Base-by-base conservation (phyloP, 1,284 basidiomycete species). In the Ganoderma meredithae region DNA sequence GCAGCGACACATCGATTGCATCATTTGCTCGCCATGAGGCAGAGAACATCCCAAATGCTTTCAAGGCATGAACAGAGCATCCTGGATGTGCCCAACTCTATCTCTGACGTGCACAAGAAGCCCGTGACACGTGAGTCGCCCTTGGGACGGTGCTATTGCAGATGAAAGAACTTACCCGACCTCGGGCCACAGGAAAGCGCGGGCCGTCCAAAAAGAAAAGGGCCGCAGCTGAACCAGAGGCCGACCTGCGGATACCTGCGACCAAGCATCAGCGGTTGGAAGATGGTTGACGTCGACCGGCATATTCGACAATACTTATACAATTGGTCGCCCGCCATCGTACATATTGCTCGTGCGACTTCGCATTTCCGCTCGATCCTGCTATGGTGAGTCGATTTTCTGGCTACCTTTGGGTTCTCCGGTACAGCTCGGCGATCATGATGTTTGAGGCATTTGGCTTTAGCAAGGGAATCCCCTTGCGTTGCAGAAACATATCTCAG, bases 391-490 rank as follows among this genome's bases (percentile, higher is more conserved):
- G 66, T 68, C 6, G 17, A 25, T 49, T 6, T 63, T 22, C 67
- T 61, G n/a, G 10, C 25, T 22, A 15, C 52, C 15, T 13, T 17
- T 8, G 13, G 52, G 17, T 55, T 6, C 52, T 55, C 27, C 12
- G 13, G 33, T 27, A 13, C 7, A 13, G 52, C 31, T 55, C 31
- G 15, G 52, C 31, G 5, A 72, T 78, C 71, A 89, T 90, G 92
- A 93, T 93, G 91, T 90, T 92, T 92, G 92, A 93, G 92, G 92
- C 91, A 93, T 93, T 93, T 93, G 91, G 92, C 92, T 93, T 93
- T 92, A 93, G 90, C 85, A 82, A 85, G 86, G 82, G 79, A 6
- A 1, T 73, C 71, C 76, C 81, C 85, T 85, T 80, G 80, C 83
- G 76, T 77, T 87, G 85, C 86, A 86, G 85, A 87, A 87, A 82